Percentiles rank a stretch among this genome's conserved stretches.
Conservation (phyloP, 768 basidiomycete genomes). For the Russula emetica region DNA sequence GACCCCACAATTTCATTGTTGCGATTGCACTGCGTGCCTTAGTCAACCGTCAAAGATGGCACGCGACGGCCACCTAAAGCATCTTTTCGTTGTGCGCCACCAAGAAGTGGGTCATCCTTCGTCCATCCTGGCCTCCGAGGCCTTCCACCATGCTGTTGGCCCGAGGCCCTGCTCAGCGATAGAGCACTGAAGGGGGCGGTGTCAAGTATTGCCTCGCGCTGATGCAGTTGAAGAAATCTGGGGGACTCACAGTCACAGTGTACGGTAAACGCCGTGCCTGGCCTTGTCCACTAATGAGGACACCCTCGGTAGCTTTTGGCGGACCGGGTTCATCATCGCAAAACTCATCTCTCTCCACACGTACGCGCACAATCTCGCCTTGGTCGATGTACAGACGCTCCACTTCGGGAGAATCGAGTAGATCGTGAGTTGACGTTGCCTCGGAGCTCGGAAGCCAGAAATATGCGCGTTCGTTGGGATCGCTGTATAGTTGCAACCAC, state of each 20-base stretch:
- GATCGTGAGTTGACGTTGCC: conserved; percentile 50
- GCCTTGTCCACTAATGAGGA: conserved; percentile 48
- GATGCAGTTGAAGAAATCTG: too few relatives aligned
- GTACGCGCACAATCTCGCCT: conserved; percentile 69
- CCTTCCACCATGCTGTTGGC: conserved; percentile 71
- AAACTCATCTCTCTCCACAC: conserved; percentile 78
- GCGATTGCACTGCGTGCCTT: too few relatives aligned
- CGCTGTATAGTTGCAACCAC: conserved; percentile 41
- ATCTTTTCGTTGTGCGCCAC: neutral
- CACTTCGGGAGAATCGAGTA: conserved; percentile 61
- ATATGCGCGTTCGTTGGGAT: conserved; percentile 75
- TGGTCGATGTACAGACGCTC: conserved; percentile 80
- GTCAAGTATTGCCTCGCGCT: neutral
- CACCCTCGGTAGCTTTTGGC: conserved; percentile 68
- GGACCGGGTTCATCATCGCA: conserved; percentile 85
- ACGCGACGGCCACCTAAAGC: neutral
- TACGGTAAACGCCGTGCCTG: conserved; percentile 59
- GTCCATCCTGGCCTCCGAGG: conserved; percentile 41
- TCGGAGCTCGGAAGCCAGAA: conserved; percentile 72
- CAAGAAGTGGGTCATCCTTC: conserved; percentile 32
- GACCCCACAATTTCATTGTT: too few relatives aligned
- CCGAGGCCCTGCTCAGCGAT: conserved; percentile 82
- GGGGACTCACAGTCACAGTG: conserved; percentile 55
- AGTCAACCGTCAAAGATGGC: too few relatives aligned
- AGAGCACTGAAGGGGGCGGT: conserved; percentile 51